Base-by-base conservation (phyloP, 495 filamentous ascomycete genomes). In the Lentithecium fluviatile region DNA sequence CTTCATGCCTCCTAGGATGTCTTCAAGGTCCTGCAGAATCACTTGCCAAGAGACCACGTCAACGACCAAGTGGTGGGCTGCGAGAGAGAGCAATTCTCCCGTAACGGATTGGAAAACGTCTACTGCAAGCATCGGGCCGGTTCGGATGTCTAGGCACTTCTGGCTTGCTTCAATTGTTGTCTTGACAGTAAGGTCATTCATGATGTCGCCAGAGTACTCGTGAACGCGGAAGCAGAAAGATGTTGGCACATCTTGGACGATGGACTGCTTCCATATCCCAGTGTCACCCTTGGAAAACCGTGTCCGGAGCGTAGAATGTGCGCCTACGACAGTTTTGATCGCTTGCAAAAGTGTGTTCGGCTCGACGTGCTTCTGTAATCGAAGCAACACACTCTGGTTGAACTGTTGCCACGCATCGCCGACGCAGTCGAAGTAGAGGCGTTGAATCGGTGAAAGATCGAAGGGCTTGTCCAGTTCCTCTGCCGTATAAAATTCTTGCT, bases 391-490 rank as follows among this genome's bases (percentile, higher is more conserved):
- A 46, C 57, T 60, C 50, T 60, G 57, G 25, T 60, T 60, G 50
- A 60, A 60, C 40, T 60, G 57, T 12, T 82, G 25, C 48, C 19
- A 24, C 3, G 42, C 42, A 10, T 32, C 29, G 29, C 29, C 29
- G 4, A 32, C 29, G 29, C 29, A 32, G 21, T 58, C 57, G 29
- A 68, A 64, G 48, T 56, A 68, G 56, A 68, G 56, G 36, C 59
- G 45, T 45, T 68, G 65, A 24, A 68, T 51, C 10, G 65, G 65
- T 17, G 60, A 64, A 7, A 68, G 56, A 24, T 68, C 60, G 29
- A 68, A 68, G 11, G 50, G 32, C 2, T 60, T 20, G 36, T 59
- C 51, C 13, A 45, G 3, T 32, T 32, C 65, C 51, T 64, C 65
- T 3, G 32, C 15, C 12, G 40, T 47, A 36, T 53, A 64, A n/a